Conservation (phyloP, 331 rosid species). For the Acacia pycnantha region DNA sequence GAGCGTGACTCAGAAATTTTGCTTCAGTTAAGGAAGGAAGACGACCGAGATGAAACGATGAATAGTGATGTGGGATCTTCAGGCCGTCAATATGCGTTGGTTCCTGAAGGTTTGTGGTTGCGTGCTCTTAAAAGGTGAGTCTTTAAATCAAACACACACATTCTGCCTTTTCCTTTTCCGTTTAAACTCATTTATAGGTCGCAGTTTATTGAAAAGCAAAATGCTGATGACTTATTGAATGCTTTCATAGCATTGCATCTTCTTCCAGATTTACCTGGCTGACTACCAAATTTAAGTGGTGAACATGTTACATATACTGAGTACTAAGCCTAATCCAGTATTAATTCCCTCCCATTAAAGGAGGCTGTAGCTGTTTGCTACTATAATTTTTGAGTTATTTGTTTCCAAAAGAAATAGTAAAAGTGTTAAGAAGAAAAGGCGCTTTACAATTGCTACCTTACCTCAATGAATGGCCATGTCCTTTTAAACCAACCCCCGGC, state of each 20-base stretch:
- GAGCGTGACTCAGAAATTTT: conserved; percentile 40
- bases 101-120: conserved; percentile 74
- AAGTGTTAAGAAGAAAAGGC: neutral
- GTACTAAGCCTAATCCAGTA: neutral
- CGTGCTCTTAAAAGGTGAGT: conserved; percentile 67
- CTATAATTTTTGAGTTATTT: neutral
- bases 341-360: neutral
- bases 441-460: neutral
- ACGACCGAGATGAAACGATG: conserved; percentile 25
- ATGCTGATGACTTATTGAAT: neutral
- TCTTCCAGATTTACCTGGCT: neutral
- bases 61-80: conserved; percentile 49
- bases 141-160: neutral
- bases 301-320: neutral
- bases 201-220: conserved; percentile 12
- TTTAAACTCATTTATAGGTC: conserved; percentile 4
- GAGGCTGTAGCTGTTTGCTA: neutral
- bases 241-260: neutral
- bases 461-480: neutral
- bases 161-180: neutral
- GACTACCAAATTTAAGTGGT: neutral
- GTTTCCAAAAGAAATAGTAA: neutral
- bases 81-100: conserved; percentile 66
- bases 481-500: neutral
- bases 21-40: conserved; percentile 54